A percentile compares a stretch with the other conserved stretches of the same genome.
phyloP scores from a whole-genome alignment of 176 grass and related monocot species.

The Rhynchospora breviuscula region DNA sequence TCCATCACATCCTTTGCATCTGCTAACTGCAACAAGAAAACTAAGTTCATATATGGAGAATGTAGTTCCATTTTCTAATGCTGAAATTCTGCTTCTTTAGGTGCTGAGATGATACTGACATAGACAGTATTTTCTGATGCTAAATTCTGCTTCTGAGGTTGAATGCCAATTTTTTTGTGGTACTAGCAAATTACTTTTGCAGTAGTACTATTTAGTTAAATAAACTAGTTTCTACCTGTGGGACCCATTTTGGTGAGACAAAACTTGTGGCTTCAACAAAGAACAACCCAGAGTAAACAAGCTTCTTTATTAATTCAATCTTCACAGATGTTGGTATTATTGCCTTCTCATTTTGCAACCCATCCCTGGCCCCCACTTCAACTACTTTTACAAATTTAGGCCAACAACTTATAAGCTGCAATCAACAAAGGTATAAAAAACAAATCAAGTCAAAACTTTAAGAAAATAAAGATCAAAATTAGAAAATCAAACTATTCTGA shows the following conservation, averaged over 20 bases:
- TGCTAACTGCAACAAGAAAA: constrained; percentile 51
- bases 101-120: not conserved
- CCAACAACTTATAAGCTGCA: constrained; percentile 56
- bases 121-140: not conserved
- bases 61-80: not conserved
- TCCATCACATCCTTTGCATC: constrained; percentile 88
- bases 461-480: constrained; percentile 8
- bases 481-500: not conserved
- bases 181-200: not conserved
- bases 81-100: not conserved
- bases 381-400: constrained; percentile 84
- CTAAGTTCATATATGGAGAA: not conserved
- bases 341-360: constrained; percentile 77
- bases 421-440: constrained; percentile 15
- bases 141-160: not conserved
- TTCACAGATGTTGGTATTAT: constrained; percentile 73
- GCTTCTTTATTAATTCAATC: constrained; percentile 83
- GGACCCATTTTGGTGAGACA: constrained; percentile 97
- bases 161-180: not conserved
- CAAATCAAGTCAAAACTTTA: not conserved
- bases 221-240: constrained; percentile 47
- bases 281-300: constrained; percentile 64
- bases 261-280: constrained; percentile 97
- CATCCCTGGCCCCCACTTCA: constrained; percentile 88
- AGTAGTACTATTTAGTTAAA: not conserved